Evolutionary conservation across 768 basidiomycete species (phyloP).

Genomic region (Rhizopogon vulgaris): DNA sequence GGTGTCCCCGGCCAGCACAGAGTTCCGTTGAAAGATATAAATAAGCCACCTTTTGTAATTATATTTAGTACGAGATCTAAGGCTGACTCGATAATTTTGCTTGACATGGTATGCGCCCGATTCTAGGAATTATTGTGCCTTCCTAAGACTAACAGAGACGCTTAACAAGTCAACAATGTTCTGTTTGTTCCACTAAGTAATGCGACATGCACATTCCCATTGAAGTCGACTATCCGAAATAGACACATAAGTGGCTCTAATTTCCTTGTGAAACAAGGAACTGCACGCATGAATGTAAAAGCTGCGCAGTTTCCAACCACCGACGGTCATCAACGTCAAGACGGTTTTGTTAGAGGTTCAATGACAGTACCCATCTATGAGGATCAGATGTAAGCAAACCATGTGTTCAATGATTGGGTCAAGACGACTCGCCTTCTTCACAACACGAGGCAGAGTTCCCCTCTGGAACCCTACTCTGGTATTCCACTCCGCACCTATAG

Average conservation of each 20-base stretch:
- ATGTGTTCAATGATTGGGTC: slow-evolving; percentile 6
- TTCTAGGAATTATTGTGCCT: too few species aligned
- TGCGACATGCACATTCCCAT: background rate
- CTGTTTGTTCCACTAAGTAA: background rate
- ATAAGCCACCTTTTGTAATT: too few species aligned
- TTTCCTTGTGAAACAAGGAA: background rate
- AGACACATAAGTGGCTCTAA: background rate
- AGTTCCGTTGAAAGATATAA: too few species aligned
- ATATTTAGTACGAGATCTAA: too few species aligned
- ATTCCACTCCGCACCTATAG: slow-evolving; percentile 91
- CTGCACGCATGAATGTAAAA: background rate
- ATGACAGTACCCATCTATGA: slow-evolving; percentile 66
- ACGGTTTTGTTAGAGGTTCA: slow-evolving; percentile 56
- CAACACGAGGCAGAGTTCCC: slow-evolving; percentile 77
- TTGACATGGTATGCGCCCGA: too few species aligned
- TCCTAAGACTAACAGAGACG: too few species aligned
- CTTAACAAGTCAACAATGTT: background rate
- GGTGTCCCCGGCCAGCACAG: too few species aligned
- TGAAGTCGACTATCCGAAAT: background rate
- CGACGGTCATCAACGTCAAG: slow-evolving; percentile 10
- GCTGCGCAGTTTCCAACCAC: background rate
- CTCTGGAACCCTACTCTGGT: slow-evolving; percentile 80
- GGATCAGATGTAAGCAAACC: slow-evolving; percentile 3
- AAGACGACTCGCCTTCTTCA: slow-evolving; percentile 62
- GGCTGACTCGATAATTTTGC: too few species aligned